A percentile compares a stretch with the other conserved stretches of the same genome.
Evolutionary conservation across 176 grass and related monocot genomes (phyloP).

Genomic region (Aechmea fasciata): DNA sequence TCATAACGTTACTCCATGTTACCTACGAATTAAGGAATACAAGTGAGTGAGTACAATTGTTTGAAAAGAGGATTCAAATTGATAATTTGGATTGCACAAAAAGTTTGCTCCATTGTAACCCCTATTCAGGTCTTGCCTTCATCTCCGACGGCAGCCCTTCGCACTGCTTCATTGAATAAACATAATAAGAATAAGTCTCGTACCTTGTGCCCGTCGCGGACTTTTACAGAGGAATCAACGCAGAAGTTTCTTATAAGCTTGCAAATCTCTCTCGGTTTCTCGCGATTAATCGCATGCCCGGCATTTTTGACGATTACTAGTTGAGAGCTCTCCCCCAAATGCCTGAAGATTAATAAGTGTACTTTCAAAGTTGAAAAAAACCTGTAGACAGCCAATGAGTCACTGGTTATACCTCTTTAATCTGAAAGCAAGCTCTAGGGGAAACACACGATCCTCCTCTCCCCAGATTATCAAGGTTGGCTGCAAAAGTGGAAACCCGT

Average conservation of each 20-base stretch:
- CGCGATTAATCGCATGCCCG: slow-evolving; percentile 85
- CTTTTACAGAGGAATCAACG: background rate
- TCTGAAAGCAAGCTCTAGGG: slow-evolving; percentile 79
- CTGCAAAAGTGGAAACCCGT: slow-evolving; percentile 16
- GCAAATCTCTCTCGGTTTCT: slow-evolving; percentile 64
- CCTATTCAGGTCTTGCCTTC: too few relatives aligned
- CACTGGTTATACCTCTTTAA: slow-evolving; percentile 48
- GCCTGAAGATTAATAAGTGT: slow-evolving; percentile 34
- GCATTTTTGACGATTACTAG: slow-evolving; percentile 64
- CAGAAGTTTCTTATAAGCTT: slow-evolving; percentile 49
- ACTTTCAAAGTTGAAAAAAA: slow-evolving; percentile 12
- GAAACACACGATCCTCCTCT: slow-evolving; percentile 74
- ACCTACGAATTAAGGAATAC: too few relatives aligned
- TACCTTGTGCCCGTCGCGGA: too few relatives aligned
- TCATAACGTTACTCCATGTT: too few relatives aligned
- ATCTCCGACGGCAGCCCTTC: too few relatives aligned
- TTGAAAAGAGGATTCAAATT: too few relatives aligned
- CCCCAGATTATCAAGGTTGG: slow-evolving; percentile 71
- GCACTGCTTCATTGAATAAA: too few relatives aligned
- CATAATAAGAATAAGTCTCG: too few relatives aligned
- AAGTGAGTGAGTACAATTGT: too few relatives aligned
- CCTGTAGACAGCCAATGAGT: background rate
- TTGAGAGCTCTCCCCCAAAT: slow-evolving; percentile 64
- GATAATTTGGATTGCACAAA: too few relatives aligned
- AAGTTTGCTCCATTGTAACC: too few relatives aligned